Evolutionary conservation across 495 filamentous ascomycete genomes (phyloP).

Genomic region (Talaromyces nanjingensis): DNA sequence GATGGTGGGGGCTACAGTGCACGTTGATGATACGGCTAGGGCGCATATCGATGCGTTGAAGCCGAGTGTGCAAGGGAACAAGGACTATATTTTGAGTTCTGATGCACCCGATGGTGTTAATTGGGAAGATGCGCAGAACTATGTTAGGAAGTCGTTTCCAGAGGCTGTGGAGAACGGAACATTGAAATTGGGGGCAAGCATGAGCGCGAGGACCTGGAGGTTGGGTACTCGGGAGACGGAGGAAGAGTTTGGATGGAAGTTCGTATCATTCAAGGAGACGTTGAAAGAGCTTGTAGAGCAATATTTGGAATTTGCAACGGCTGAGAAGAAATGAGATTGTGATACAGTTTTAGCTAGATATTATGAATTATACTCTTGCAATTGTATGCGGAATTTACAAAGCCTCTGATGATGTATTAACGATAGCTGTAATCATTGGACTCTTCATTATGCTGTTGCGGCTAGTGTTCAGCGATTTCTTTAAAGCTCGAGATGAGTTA

Average conservation of each 20-base stretch:
- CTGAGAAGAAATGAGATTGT: background rate
- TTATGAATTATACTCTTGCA: no score
- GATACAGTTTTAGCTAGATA: no score
- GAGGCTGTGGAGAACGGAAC: conserved; percentile 29
- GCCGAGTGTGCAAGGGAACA: conserved; percentile 10
- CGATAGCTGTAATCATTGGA: no score
- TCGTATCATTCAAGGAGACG: conserved; percentile 39
- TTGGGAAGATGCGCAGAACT: conserved; percentile 39
- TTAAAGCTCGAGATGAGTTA: no score
- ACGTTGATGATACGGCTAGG: conserved; percentile 20
- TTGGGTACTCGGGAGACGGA: conserved; percentile 37
- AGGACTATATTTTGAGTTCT: conserved; percentile 16
- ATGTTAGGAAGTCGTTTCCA: conserved; percentile 31
- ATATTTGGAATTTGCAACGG: conserved; percentile 16
- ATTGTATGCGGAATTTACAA: no score
- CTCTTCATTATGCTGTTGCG: no score
- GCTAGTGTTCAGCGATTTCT: no score
- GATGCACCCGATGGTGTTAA: conserved; percentile 16
- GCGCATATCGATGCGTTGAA: conserved; percentile 21
- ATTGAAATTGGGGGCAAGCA: conserved; percentile 30
- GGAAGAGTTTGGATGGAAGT: conserved; percentile 39
- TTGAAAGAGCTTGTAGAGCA: conserved; percentile 21
- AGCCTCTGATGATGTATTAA: no score
- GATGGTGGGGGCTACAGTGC: conserved; percentile 15
- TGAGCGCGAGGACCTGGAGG: conserved; percentile 26